Evolutionary conservation across 1,284 basidiomycete species (phyloP), one percentile per base, ranked within the genome.

Genomic region (Cutaneotrichosporon cutaneum): DNA sequence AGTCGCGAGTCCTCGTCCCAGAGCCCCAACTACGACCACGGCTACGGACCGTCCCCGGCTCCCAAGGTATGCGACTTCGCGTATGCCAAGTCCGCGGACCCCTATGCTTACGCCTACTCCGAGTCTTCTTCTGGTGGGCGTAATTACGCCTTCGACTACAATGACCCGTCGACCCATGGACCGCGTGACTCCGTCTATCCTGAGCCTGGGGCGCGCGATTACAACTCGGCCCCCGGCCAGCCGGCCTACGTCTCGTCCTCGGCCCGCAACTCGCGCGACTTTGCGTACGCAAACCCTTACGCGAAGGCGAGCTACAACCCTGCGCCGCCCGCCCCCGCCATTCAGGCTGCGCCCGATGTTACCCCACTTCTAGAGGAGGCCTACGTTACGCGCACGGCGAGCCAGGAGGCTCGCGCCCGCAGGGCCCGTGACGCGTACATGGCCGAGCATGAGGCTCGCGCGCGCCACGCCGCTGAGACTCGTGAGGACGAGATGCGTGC

Each of bases 361-460:
- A 27, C n/a, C 24, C 26, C 27, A 11, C 24, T 8, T 24, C 24
- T 50, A 27, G 48, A 51, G 24, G 48, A 27, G 24, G 7, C 27
- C 2, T 51, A 51, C 18, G 10, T 51, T 13, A 18, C 48, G 48
- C 52, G 52, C 52, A 54, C 35, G 22, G 33, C 21, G 7, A 36
- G 18, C 16, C 52, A 26, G 22, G 52, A 54, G 52, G 52, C 52
- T 3, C 52, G 52, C 14, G 33, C 52, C 7, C 33, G 32, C 22
- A 35, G 24, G 14, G 52, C 52, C 35, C 52, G 24, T 10, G 52
- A 35, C 14, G 52, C 52, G 11, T 54, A 54, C 33, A 50, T 50
- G 48, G 27, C 8, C 4, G 39, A 42, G 6, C 39, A 42, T 7
- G 18, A 42, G 39, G 39, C 39, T 8, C 39, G 39, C 39, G 39